Base-by-base conservation (phyloP, 2,329 filamentous ascomycete species). In the Corinectria fuckeliana region DNA sequence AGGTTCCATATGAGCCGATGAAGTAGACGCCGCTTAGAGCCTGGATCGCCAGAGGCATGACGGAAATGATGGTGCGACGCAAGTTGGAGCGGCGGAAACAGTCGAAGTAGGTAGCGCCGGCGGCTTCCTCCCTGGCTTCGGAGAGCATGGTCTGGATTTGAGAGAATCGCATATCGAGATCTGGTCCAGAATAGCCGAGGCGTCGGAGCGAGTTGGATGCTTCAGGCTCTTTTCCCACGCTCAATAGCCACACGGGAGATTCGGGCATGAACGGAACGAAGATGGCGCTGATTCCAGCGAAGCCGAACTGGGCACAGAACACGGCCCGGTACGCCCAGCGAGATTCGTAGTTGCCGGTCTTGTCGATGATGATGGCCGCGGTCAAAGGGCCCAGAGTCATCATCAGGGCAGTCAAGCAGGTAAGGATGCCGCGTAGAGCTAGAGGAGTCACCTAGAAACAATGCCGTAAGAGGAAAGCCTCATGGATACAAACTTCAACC, bases 221-320 rank as follows among this genome's bases (percentile, higher is more conserved):
- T n/a, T 74, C 63, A 0, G 74, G 71, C 25, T 74, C 66, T n/a
- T 70, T 64, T 9, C 71, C 74, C 20, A 72, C 70, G 25, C 69
- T 71, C 8, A 67, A 60, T 4, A 80, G 70, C 74, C 75, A 81
- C 58, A 77, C 72, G 11, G 80, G 78, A 0, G 77, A 80, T 63
- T 81, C 78, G 1, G 80, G 80, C 55, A 81, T 74, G 55, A 75
- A 75, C 8, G 74, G 66, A 3, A 76, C 64, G 9, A 74, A 58
- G 11, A 71, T 14, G 30, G 70, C 62, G 8, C 71, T 70, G 50
- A 74, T 61, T 9, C 56, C 67, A 1, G 72, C 69, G 57, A 77
- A 74, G 3, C 71, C 74, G 51, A 72, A 76, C 38, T 75, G 75
- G 5, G 71, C 63, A 14, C 69, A 70, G 55, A 76, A 76, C 7